Percentiles rank a stretch among this genome's conserved stretches.
These are phyloP conservation scores for Rhodotorula sp. DNA, from an alignment of 1,284 basidiomycete species.

Conservation along the genomic window DNA sequence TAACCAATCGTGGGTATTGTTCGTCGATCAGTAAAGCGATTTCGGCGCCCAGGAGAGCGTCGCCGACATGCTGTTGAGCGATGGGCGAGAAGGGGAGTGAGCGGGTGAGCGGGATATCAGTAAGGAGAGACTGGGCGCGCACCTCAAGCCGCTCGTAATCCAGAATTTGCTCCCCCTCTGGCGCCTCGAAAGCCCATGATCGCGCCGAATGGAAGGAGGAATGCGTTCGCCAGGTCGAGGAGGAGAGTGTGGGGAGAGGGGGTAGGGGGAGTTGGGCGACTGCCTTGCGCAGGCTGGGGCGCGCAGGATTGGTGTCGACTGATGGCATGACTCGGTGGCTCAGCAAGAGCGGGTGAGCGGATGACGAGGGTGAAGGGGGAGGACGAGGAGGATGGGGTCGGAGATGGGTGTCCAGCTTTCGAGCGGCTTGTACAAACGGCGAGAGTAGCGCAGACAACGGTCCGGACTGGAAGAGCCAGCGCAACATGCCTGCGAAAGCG, in stretches of 20 bases:
- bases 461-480: not conserved
- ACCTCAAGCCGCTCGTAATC: conserved; percentile 28
- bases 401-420: not conserved
- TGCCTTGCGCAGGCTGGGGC: not conserved
- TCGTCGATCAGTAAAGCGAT: conserved; percentile 10
- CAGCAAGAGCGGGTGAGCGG: not conserved
- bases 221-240: not conserved
- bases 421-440: no score
- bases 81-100: not conserved
- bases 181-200: conserved; percentile 12
- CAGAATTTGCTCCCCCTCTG: not conserved
- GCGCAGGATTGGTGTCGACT: not conserved
- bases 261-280: not conserved
- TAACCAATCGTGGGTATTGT: conserved; percentile 7
- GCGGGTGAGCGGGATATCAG: no score
- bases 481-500: not conserved
- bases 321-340: no score
- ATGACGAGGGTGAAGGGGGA: not conserved
- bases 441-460: not conserved
- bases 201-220: not conserved
- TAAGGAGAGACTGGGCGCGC: not conserved
- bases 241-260: not conserved
- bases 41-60: conserved; percentile 17
- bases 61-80: conserved; percentile 17
- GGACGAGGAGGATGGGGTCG: not conserved